A percentile compares a stretch with the other conserved stretches of the same genome.
These are phyloP conservation scores for Niveomyces coronatus DNA, from an alignment of 2,329 filamentous ascomycete genomes.

Conservation along the genomic window DNA sequence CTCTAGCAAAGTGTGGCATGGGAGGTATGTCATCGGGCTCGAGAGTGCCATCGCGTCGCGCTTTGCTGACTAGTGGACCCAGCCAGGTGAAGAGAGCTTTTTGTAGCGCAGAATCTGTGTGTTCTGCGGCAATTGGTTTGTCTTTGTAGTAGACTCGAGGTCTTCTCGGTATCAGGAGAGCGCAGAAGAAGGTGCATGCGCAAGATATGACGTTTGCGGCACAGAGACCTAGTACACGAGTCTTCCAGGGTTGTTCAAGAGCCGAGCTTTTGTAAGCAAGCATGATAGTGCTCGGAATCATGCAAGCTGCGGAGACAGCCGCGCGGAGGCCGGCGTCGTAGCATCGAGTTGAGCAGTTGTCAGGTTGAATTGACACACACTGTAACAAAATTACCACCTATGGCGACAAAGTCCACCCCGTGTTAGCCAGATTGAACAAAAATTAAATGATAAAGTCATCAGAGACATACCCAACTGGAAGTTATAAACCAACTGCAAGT, in stretches of 20 bases:
- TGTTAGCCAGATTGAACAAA: background rate
- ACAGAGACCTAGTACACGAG: slow-evolving; percentile 18
- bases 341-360: slow-evolving; percentile 37
- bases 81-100: slow-evolving; percentile 2
- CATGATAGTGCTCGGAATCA: slow-evolving; percentile 35
- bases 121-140: background rate
- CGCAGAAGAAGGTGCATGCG: slow-evolving; percentile 36
- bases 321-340: slow-evolving; percentile 44
- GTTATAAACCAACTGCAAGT: slow-evolving; percentile 50
- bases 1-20: background rate
- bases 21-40: background rate
- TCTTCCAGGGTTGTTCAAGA: too few species aligned
- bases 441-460: background rate
- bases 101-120: slow-evolving; percentile 1
- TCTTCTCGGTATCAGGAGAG: slow-evolving; percentile 31
- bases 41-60: background rate
- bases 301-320: slow-evolving; percentile 35
- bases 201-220: slow-evolving; percentile 29
- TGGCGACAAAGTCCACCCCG: too few species aligned
- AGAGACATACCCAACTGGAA: slow-evolving; percentile 48
- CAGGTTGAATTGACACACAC: slow-evolving; percentile 36
- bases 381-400: slow-evolving; percentile 45
- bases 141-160: slow-evolving; percentile 10
- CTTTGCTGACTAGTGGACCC: background rate
- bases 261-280: too few species aligned